phyloP scores from a whole-genome alignment of 805 yeast species.

The Allodekkera sacchari region DNA sequence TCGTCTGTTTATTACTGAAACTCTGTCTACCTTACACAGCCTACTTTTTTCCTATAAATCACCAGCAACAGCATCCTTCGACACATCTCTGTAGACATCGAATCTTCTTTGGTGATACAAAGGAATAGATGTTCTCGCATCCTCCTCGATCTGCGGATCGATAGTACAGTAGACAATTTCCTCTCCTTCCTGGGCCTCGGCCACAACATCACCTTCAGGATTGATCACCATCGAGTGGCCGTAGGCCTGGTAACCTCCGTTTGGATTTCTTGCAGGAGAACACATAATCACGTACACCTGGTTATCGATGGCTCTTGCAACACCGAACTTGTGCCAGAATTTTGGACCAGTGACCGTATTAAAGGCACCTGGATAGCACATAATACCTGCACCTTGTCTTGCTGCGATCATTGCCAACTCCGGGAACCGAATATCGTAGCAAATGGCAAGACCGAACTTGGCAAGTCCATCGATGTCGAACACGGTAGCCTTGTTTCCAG shows the following conservation, averaged over 20 bases:
- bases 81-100: constrained; percentile 48
- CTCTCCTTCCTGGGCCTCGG: constrained; percentile 75
- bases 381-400: constrained; percentile 59
- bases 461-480: constrained; percentile 58
- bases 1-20: too few relatives aligned
- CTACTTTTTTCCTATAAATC: constrained; percentile 10
- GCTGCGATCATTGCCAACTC: constrained; percentile 68
- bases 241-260: constrained; percentile 52
- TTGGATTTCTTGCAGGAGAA: constrained; percentile 76
- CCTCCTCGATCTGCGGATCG: constrained; percentile 49
- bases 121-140: constrained; percentile 61
- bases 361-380: constrained; percentile 80
- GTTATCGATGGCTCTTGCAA: constrained; percentile 69
- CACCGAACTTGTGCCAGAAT: constrained; percentile 73
- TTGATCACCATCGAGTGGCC: constrained; percentile 61
- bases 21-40: too few relatives aligned
- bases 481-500: constrained; percentile 79
- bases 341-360: constrained; percentile 79
- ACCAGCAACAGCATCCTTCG: constrained; percentile 14
- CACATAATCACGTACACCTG: constrained; percentile 68
- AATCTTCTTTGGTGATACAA: constrained; percentile 63
- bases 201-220: constrained; percentile 51
- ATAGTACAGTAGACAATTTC: constrained; percentile 68
- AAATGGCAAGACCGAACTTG: constrained; percentile 75
- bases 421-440: constrained; percentile 77